Evolutionary conservation across 2,329 filamentous ascomycete genomes (phyloP), one percentile per base, ranked within the genome.

Genomic region (Escovopsis sp.): DNA sequence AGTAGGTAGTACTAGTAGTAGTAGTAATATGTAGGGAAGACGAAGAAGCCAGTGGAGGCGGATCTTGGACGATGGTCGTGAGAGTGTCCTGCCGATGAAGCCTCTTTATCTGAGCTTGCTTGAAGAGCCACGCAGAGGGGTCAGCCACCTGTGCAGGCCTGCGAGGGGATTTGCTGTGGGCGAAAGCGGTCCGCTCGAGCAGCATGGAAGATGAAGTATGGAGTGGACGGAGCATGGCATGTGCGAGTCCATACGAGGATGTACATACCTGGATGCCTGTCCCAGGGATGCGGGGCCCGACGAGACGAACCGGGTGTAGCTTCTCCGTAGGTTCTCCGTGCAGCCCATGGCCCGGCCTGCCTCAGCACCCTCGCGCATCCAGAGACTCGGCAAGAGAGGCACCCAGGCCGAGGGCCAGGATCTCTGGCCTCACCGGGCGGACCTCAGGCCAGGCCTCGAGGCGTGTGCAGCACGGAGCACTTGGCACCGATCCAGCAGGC

Each of bases 91-190:
- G 34, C 33, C 29, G 33, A 31, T 34, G 16, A 40, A 30, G 27
- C 21, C 21, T 25, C 11, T 36, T 36, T 31, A 38, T 38, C 36
- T 36, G 31, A 34, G 33, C 38, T 30, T 28, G 29, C 35, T 40
- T 38, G 35, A 35, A 35, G 32, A 38, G 35, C 39, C 36, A 40
- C 35, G 36, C 38, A 38, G 33, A 40, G 36, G 36, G 39, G 29
- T 34, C 35, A 30, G 36, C 31, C 18, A 40, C 33, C 39, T 40
- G n/a, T n/a, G 39, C 39, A 38, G 30, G 39, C 36, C 33, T 35
- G 33, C 36, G 34, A 33, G 33, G 28, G 35, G 37, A 36, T 35
- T 37, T 31, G 30, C 34, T 38, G 36, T 23, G 35, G 39, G 36
- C 33, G 39, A 38, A 31, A 25, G 21, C 21, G 21, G 21, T 25